These are phyloP conservation scores for Exserohilum rostratum DNA, from an alignment of 2,329 filamentous ascomycete species.

Conservation along the genomic window DNA sequence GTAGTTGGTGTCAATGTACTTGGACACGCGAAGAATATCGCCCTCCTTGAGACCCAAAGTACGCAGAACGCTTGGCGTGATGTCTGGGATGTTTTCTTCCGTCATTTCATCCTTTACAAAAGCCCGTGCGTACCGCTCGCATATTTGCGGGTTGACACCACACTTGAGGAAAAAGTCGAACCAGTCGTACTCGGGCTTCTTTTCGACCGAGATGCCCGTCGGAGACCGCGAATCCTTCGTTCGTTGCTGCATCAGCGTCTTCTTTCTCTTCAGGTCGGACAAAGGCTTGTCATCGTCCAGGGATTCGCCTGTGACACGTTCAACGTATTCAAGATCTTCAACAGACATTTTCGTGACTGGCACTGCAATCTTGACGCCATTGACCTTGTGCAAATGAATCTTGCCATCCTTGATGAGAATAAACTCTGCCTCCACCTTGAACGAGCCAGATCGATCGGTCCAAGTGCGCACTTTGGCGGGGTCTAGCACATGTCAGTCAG, in stretches of 20 bases:
- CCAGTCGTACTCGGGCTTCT: constrained; percentile 89
- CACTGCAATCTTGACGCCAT: constrained; percentile 97
- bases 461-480: constrained; percentile 82
- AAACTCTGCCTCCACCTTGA: constrained; percentile 97
- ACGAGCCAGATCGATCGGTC: constrained; percentile 94
- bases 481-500: constrained; percentile 56
- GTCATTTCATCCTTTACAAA: constrained; percentile 95
- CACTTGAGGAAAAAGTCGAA: constrained; percentile 97
- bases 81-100: constrained; percentile 87
- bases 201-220: constrained; percentile 68
- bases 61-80: constrained; percentile 80
- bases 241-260: constrained; percentile 47
- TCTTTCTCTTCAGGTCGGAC: constrained; percentile 73
- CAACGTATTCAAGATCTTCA: constrained; percentile 93
- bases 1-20: constrained; percentile 81
- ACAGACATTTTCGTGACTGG: constrained; percentile 94
- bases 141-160: constrained; percentile 89
- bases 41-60: constrained; percentile 94
- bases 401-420: constrained; percentile 93
- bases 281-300: constrained; percentile 91
- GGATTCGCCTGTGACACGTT: constrained; percentile 83
- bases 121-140: constrained; percentile 89
- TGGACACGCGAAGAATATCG: constrained; percentile 95
- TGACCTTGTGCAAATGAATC: constrained; percentile 96
- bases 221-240: constrained; percentile 58